These are phyloP conservation scores for Penicillium verrucosum DNA, from an alignment of 2,329 filamentous ascomycete genomes.

Conservation along the genomic window DNA sequence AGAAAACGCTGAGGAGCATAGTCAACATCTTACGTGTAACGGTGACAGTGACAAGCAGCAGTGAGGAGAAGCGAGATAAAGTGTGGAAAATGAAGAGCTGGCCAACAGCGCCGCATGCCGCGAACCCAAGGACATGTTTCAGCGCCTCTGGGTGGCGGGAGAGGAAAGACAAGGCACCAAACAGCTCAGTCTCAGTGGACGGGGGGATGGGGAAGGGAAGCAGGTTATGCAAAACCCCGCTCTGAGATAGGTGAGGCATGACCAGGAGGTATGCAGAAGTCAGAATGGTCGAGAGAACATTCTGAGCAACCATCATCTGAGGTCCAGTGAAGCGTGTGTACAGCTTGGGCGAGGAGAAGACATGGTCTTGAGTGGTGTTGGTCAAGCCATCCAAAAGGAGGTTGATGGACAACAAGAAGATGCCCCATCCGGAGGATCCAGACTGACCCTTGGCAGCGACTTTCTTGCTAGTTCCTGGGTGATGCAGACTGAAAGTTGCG, in stretches of 20 bases:
- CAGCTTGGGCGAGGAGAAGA: slow-evolving; percentile 63
- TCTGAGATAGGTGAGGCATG: slow-evolving; percentile 74
- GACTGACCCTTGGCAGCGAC: slow-evolving; percentile 54
- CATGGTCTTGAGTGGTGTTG: slow-evolving; percentile 94
- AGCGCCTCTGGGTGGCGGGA: slow-evolving; percentile 74
- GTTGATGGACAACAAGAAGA: slow-evolving; percentile 82
- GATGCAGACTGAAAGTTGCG: slow-evolving; percentile 89
- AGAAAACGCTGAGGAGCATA: slow-evolving; percentile 93
- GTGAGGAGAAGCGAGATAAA: slow-evolving; percentile 82
- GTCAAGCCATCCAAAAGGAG: slow-evolving; percentile 93
- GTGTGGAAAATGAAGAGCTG: slow-evolving; percentile 99
- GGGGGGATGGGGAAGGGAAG: slow-evolving; percentile 59
- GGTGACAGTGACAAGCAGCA: slow-evolving; percentile 91
- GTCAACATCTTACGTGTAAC: slow-evolving; percentile 99
- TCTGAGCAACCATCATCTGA: slow-evolving; percentile 99
- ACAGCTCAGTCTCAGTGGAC: slow-evolving; percentile 70
- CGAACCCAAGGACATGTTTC: slow-evolving; percentile 85
- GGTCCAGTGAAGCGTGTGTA: slow-evolving; percentile 82
- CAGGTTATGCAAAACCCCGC: slow-evolving; percentile 61
- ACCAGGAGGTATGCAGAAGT: slow-evolving; percentile 73
- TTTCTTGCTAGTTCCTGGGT: slow-evolving; percentile 60
- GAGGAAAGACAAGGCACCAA: slow-evolving; percentile 77
- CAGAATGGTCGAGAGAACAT: slow-evolving; percentile 76
- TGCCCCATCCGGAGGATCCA: slow-evolving; percentile 64
- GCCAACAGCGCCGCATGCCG: slow-evolving; percentile 83